Evolutionary conservation across 2,329 filamentous ascomycete genomes (phyloP), one percentile per base, ranked within the genome.

Genomic region (Aureobasidium sp.): DNA sequence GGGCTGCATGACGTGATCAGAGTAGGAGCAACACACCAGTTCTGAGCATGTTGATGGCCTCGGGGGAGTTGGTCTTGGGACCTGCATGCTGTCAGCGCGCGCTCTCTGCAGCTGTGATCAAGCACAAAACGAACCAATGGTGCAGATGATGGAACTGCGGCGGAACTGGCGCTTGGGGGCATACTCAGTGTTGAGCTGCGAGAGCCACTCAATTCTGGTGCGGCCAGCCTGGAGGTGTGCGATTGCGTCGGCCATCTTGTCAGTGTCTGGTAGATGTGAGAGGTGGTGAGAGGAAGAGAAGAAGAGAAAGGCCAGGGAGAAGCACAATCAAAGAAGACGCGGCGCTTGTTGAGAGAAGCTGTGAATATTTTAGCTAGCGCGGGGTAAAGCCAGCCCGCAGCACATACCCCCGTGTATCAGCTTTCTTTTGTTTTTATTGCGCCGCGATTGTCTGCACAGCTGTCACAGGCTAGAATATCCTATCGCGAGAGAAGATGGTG

Each of bases 91-190:
- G 42, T 51, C 39, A 63, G 55, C 17, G 36, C 44, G 17, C 36
- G 25, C 44, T 34, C 29, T 29, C 39, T 39, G 6, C 5, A 25
- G 3, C 25, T 22, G 17, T 34, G 15, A 2, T 12, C 15, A 36
- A 37, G 11, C 3, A 6, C 49, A 39, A 34, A 31, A 62, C 80
- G 71, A 77, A 86, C 84, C 94, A 76, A 99, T 97, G 71, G 94
- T 97, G 82, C 93, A 91, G 79, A 99, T 97, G 81, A 99, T 99
- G 74, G 92, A 96, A 66, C 93, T 96, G 70, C 94, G 88, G 73
- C 94, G 91, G 80, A 94, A 95, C 82, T 95, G 92, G 79, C 88
- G 90, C 71, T 87, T 84, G 62, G 93, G 92, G 70, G 84, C 82
- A 81, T 88, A 91, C 74, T 94, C 89, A 68, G 93, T 97, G 82